Evolutionary conservation across 75 land plant species (phyloP).

Genomic region (Isoetes taiwanensis): DNA sequence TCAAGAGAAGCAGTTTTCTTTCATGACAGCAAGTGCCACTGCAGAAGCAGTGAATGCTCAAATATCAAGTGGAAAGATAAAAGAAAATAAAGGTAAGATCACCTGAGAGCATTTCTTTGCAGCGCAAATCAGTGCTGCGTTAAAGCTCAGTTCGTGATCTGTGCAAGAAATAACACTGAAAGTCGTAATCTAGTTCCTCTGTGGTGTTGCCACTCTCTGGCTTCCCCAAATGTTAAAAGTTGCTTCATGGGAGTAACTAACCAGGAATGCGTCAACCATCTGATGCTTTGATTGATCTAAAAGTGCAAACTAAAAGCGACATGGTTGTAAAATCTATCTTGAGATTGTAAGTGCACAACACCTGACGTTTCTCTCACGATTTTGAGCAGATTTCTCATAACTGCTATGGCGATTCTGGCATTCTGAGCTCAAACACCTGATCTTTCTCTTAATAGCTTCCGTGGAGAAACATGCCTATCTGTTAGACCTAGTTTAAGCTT

Average conservation of each 20-base stretch:
- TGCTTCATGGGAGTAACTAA: conserved; percentile 37
- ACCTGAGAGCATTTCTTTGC: conserved; percentile 92
- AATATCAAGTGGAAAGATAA: background rate
- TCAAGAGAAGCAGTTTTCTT: too few species aligned
- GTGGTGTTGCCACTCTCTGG: background rate
- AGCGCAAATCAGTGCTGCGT: conserved; percentile 60
- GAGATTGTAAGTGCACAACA: conserved; percentile 73
- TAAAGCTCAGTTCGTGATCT: conserved; percentile 52
- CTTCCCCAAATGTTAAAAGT: conserved; percentile 36
- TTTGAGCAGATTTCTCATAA: conserved; percentile 38
- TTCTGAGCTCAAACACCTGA: too few species aligned
- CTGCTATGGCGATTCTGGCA: too few species aligned
- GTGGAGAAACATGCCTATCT: too few species aligned
- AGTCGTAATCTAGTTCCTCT: conserved; percentile 63
- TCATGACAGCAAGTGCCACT: background rate
- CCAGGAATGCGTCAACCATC: background rate
- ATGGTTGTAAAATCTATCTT: conserved; percentile 24
- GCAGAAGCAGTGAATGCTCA: background rate
- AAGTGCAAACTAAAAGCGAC: background rate
- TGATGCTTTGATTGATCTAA: background rate
- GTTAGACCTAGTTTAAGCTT: too few species aligned
- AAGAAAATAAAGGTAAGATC: background rate
- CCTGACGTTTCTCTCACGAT: conserved; percentile 61
- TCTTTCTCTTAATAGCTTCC: too few species aligned
- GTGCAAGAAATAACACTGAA: conserved; percentile 68